Evolutionary conservation across 2,329 filamentous ascomycete species (phyloP).

Genomic region (Cryphonectria radicalis): DNA sequence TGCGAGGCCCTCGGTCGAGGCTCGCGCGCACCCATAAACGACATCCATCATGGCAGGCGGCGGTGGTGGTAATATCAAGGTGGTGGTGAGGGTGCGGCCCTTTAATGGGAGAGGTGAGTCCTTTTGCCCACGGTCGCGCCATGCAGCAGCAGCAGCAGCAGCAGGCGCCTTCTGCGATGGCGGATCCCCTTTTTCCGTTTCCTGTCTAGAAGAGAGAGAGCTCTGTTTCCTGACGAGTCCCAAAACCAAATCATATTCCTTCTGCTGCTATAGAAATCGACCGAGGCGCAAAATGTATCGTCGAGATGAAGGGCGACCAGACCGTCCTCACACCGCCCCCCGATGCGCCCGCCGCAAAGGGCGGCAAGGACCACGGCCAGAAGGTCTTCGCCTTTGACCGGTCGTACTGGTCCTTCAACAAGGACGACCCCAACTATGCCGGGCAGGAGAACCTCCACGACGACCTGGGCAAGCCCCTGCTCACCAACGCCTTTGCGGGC

Average conservation of each 20-base stretch:
- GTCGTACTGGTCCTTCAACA: constrained; percentile 98
- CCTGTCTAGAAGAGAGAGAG: not conserved
- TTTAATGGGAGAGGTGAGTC: constrained; percentile 89
- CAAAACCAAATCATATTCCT: not conserved
- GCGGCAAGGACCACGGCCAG: constrained; percentile 69
- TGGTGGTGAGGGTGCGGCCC: constrained; percentile 93
- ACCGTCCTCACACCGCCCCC: constrained; percentile 80
- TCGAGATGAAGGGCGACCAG: constrained; percentile 93
- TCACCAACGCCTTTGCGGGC: constrained; percentile 97
- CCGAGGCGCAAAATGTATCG: constrained; percentile 91
- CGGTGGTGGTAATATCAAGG: constrained; percentile 93
- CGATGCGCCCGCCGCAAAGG: constrained; percentile 65
- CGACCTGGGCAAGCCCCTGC: constrained; percentile 84
- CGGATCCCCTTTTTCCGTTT: not conserved
- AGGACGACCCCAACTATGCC: constrained; percentile 79
- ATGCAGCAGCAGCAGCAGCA: not conserved
- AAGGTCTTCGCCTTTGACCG: constrained; percentile 96
- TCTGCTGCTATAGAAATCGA: constrained; percentile 71
- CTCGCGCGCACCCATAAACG: constrained; percentile 22
- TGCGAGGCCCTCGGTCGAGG: constrained; percentile 25
- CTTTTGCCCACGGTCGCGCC: not conserved
- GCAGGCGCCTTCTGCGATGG: not conserved
- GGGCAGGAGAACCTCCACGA: constrained; percentile 87
- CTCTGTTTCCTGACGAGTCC: constrained; percentile 12
- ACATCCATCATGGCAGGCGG: constrained; percentile 65